phyloP scores from a whole-genome alignment of 192 early-diverging fungal genomes.

The Coemansia erecta region DNA sequence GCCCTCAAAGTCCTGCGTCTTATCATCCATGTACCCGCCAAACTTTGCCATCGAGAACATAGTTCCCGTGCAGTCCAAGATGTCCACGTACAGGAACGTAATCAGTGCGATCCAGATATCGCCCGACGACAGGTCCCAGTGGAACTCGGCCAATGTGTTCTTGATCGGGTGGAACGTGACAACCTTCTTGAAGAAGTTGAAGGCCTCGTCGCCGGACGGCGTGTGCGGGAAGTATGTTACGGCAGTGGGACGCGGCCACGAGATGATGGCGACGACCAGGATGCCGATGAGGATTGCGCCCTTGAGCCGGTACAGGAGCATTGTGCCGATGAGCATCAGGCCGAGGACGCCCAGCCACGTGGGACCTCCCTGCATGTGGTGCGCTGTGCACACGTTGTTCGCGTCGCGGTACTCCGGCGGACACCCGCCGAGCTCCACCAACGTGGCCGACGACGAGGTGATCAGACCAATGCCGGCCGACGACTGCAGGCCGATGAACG shows the following conservation, averaged over 20 bases:
- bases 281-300: constrained; percentile 75
- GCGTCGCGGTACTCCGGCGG: constrained; percentile 56
- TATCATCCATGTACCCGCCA: constrained; percentile 72
- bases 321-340: constrained; percentile 65
- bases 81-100: constrained; percentile 84
- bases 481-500: constrained; percentile 75
- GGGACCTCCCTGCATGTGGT: constrained; percentile 62
- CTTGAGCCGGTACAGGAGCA: constrained; percentile 65
- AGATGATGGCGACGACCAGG: constrained; percentile 65
- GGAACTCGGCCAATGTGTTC: constrained; percentile 58
- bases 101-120: constrained; percentile 80
- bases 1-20: constrained; percentile 72
- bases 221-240: constrained; percentile 80
- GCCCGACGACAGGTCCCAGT: constrained; percentile 61
- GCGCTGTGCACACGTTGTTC: constrained; percentile 56
- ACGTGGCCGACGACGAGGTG: constrained; percentile 57
- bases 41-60: constrained; percentile 83
- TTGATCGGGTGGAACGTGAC: constrained; percentile 64
- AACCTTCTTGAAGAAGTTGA: constrained; percentile 71
- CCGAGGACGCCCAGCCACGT: constrained; percentile 74
- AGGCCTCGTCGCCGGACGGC: constrained; percentile 56
- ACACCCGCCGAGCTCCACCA: constrained; percentile 74
- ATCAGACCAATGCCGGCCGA: constrained; percentile 81
- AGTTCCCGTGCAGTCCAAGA: constrained; percentile 84
- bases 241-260: constrained; percentile 66